phyloP scores from a whole-genome alignment of 805 yeast species.

The Kodamaea lidongshanica region DNA sequence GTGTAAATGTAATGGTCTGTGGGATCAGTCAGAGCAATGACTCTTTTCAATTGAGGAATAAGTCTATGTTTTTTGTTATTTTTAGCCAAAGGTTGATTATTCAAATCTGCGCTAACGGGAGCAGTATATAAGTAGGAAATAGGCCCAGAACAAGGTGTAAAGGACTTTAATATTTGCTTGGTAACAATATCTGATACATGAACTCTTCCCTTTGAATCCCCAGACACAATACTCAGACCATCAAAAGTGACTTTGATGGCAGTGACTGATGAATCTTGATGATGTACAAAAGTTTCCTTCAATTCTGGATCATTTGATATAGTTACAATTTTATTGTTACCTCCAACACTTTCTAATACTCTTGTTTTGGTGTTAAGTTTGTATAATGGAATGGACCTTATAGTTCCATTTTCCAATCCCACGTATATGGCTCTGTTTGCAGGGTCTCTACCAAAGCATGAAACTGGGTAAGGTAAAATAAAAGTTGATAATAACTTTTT shows the following conservation, averaged over 20 bases:
- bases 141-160: constrained; percentile 36
- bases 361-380: constrained; percentile 26
- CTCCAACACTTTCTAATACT: constrained; percentile 57
- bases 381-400: constrained; percentile 52
- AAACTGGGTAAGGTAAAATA: constrained; percentile 55
- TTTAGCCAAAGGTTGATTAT: constrained; percentile 16
- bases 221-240: constrained; percentile 66
- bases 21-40: constrained; percentile 36
- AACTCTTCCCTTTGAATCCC: constrained; percentile 67
- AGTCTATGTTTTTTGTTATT: constrained; percentile 36
- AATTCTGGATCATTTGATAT: constrained; percentile 47
- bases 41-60: constrained; percentile 64
- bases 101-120: constrained; percentile 9
- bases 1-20: constrained; percentile 39
- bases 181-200: constrained; percentile 64
- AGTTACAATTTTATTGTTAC: constrained; percentile 45
- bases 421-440: constrained; percentile 69
- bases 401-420: constrained; percentile 60
- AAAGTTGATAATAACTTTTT: constrained; percentile 57
- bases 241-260: constrained; percentile 61
- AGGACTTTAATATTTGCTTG: constrained; percentile 58
- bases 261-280: constrained; percentile 40
- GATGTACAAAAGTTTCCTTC: constrained; percentile 48
- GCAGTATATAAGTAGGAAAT: constrained; percentile 23
- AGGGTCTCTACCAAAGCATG: constrained; percentile 63